Conservation (phyloP, 1,139 yeast species). For the Komagataea norvegica region DNA sequence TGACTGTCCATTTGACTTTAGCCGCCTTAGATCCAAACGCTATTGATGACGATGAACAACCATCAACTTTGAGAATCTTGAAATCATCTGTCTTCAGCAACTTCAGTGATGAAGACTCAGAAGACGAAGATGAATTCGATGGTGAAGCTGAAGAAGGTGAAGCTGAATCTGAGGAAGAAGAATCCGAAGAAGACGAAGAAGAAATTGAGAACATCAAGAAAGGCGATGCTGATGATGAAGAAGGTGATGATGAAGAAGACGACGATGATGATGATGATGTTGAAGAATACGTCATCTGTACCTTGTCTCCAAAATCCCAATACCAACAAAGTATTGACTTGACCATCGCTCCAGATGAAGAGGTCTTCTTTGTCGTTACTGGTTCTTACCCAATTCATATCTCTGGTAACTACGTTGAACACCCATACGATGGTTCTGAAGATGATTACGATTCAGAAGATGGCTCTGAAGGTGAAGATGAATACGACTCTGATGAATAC, state of each 20-base stretch:
- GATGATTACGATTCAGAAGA: conserved; percentile 47
- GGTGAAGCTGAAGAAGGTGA: conserved; percentile 33
- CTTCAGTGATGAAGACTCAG: conserved; percentile 35
- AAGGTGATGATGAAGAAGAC: conserved; percentile 42
- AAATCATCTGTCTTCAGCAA: conserved; percentile 53
- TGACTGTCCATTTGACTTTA: conserved; percentile 84
- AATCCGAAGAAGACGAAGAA: conserved; percentile 41
- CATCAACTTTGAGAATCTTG: conserved; percentile 84
- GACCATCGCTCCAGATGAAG: conserved; percentile 90
- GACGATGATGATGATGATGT: conserved; percentile 59
- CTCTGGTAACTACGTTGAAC: conserved; percentile 93
- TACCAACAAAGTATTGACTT: conserved; percentile 90
- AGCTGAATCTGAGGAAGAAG: conserved; percentile 31
- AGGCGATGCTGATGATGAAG: conserved; percentile 25
- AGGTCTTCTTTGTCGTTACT: conserved; percentile 87
- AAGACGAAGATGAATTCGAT: conserved; percentile 29
- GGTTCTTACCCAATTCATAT: conserved; percentile 93
- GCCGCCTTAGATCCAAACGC: conserved; percentile 92
- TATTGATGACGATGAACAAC: conserved; percentile 73
- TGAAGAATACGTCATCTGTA: conserved; percentile 81
- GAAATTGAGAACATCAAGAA: conserved; percentile 26
- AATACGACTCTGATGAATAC: conserved; percentile 62
- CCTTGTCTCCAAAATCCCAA: conserved; percentile 77
- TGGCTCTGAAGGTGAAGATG: conserved; percentile 46
- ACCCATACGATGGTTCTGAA: conserved; percentile 75